phyloP scores from a whole-genome alignment of 129 eudicot genomes.

The Flaveria linearis region DNA sequence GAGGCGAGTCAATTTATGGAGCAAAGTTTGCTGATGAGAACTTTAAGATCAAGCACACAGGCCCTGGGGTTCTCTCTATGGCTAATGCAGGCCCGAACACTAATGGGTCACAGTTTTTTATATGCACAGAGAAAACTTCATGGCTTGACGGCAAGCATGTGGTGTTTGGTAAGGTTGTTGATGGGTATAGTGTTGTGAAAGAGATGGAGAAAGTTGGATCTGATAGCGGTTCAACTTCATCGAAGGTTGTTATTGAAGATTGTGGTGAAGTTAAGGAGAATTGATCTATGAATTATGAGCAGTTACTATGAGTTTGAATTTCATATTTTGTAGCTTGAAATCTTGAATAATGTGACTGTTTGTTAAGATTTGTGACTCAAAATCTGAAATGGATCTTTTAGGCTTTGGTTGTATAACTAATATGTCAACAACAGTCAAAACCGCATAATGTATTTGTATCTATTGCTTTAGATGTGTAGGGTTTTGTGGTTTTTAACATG shows the following conservation, averaged over 20 bases:
- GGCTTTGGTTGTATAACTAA: too few species aligned
- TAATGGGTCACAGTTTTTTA: constrained; percentile 88
- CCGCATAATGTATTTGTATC: too few species aligned
- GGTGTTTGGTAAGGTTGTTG: constrained; percentile 88
- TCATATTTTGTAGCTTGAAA: constrained; percentile 11
- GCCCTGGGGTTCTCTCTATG: constrained; percentile 81
- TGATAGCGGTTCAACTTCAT: constrained; percentile 43
- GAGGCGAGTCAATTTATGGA: constrained; percentile 93
- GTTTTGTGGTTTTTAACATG: too few species aligned
- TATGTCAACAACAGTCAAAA: too few species aligned
- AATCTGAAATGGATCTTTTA: neutral
- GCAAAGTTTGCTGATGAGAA: constrained; percentile 80
- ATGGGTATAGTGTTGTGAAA: constrained; percentile 68
- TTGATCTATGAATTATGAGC: constrained; percentile 11
- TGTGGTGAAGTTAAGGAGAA: constrained; percentile 69
- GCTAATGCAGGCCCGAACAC: constrained; percentile 84
- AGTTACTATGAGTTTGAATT: constrained; percentile 4
- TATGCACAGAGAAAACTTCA: constrained; percentile 61
- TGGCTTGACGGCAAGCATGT: constrained; percentile 98
- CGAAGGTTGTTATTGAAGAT: constrained; percentile 67
- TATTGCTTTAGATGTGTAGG: too few species aligned
- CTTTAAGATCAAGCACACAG: constrained; percentile 68
- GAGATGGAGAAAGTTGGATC: constrained; percentile 77
- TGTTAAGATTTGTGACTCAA: neutral
- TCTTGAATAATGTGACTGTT: neutral